Base-by-base conservation (phyloP, 352 stramenopile species). In the Globisporangium splendens region DNA sequence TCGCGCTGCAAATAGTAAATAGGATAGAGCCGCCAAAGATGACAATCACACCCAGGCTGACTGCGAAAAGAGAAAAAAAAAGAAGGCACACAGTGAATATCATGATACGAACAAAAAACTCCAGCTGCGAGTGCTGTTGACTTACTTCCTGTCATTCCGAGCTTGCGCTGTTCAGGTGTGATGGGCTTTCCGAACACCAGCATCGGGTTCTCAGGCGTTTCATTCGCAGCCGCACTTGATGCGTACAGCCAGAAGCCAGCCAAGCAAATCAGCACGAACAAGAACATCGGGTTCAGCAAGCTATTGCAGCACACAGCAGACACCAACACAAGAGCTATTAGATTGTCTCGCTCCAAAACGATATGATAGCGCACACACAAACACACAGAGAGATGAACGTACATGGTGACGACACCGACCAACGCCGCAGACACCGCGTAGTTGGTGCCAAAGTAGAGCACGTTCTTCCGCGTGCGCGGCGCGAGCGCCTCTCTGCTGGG, bases 231-330 rank as follows among this genome's bases (percentile, higher is more conserved):
- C 38, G 72, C 72, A 48, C 80, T 90, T 52, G 83, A 86, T 43
- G 82, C 77, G 59, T 95, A 92, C 31, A 91, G 72, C 85, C 85
- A 95, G 42, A 90, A 91, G 46, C 75, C 85, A 18, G 61, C 76
- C 46, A 95, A 47, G 60, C 85, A 95, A 52, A 95, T 93, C 35
- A 95, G 71, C 20, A 91, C 81, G 69, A 95, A 95, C 11, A 95
- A 69, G 59, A 95, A 95, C 56, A 95, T 82, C 59, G 85, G 85
- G 62, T 95, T 95, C 46, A 95, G 54, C 54, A 94, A 46, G 50
- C 82, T 94, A 66, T 38, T 58, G 17, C 28, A 46, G 18, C 17
- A 48, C 1, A 12, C 62, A 21, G 50, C 24, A 42, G 54, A 38
- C 13, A 61, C 28, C 21, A 28, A 2, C 20, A 43, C 31, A 18